Evolutionary conservation across 495 filamentous ascomycete species (phyloP), one percentile per base, ranked within the genome.

Genomic region (Amorphotheca resinae): DNA sequence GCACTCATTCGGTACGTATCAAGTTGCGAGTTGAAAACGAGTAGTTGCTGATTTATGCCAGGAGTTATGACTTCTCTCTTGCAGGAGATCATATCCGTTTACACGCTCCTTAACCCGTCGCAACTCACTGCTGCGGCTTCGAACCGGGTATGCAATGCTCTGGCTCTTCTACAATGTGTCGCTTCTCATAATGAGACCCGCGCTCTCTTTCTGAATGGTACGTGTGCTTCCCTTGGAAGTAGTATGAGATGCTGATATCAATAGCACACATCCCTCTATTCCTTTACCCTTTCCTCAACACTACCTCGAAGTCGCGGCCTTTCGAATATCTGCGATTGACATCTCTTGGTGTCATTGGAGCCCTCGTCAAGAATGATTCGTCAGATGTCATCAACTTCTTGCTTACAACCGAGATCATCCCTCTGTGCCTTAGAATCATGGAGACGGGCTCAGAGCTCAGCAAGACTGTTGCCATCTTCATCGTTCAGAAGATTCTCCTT

Each of bases 381-480:
- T 84, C 83, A 4, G 91, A 96, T 63, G 93, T 96, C 18, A 96
- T 99, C 64, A 95, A 95, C 67, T 99, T 99, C 62, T 79, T 99
- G 22, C 74, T 99, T 11, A 96, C 93, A 2, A 99, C 91, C 22
- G 91, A 99, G 62, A 99, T 99, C 52, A 99, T 99, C 42, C 91
- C 91, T 4, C 75, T 99, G 2, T 99, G 91, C 58, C 84, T 99
- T 20, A 79, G 91, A 23, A 96, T 99, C 56, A 99, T 99, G 91
- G 91, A 99, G 68, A 99, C 91, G 0, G 93, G 93, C 23, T 96
- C 91, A 0, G 91, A 99, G 59, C 69, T 99, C 33, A 95, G 87
- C 70, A 99, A 98, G 68, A 99, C 91, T 1, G 91, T 99, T 7
- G 91, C 91, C 26, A 99, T 99, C 49, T 99, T 99, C 67, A 99